Evolutionary conservation across 129 eudicot species (phyloP).

Genomic region (Solidago caesia): DNA sequence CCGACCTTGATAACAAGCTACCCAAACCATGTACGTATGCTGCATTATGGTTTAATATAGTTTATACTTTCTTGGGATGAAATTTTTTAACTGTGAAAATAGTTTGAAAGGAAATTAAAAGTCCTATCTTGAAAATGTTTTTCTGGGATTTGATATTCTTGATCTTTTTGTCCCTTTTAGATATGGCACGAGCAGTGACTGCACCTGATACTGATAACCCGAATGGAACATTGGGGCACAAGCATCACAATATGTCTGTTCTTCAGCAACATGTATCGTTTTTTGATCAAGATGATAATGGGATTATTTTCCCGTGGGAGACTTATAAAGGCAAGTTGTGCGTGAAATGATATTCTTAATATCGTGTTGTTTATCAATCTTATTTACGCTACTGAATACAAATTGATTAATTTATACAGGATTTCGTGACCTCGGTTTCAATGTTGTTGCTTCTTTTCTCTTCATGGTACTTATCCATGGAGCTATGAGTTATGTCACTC

Average conservation of each 20-base stretch:
- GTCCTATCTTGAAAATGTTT: neutral
- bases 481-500: conserved; percentile 52
- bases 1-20: conserved; percentile 46
- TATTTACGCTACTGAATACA: neutral
- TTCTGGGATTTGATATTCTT: neutral
- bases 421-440: conserved; percentile 54
- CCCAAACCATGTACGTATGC: conserved; percentile 47
- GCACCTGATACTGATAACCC: conserved; percentile 50
- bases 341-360: neutral
- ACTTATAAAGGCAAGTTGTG: conserved; percentile 40
- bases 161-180: conserved; percentile 13
- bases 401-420: conserved; percentile 30
- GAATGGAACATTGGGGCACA: conserved; percentile 55
- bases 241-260: conserved; percentile 49
- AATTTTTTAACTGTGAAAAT: neutral
- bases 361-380: neutral
- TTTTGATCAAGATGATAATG: conserved; percentile 53
- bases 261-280: conserved; percentile 58
- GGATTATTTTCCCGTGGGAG: conserved; percentile 59
- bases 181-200: conserved; percentile 51
- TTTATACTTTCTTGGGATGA: neutral
- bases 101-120: neutral
- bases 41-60: neutral
- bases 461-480: conserved; percentile 39
- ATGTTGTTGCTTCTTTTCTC: conserved; percentile 38